Percentiles rank a stretch among this genome's conserved stretches.
Evolutionary conservation across 495 filamentous ascomycete species (phyloP).

Genomic region (Letharia lupina): DNA sequence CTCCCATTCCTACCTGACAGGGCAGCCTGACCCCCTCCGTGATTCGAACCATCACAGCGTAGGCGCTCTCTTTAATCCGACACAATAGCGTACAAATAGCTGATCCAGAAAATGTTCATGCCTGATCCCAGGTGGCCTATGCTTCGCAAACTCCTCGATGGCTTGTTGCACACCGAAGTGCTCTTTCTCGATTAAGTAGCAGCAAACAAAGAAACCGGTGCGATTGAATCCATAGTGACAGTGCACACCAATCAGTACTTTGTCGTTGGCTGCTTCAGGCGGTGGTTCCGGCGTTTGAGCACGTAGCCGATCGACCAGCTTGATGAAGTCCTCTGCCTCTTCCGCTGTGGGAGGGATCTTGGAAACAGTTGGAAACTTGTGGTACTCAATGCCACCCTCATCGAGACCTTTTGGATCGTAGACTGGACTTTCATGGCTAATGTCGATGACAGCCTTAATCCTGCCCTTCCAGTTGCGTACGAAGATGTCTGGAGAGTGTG

Average conservation of each 20-base stretch:
- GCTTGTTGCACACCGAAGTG: constrained; percentile 66
- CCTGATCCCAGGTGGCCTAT: constrained; percentile 73
- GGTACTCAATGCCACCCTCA: constrained; percentile 63
- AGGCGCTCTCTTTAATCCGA: constrained; percentile 46
- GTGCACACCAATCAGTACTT: constrained; percentile 65
- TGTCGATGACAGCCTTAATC: constrained; percentile 75
- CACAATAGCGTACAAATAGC: constrained; percentile 69
- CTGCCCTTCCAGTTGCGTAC: constrained; percentile 53
- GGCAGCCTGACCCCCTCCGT: background rate
- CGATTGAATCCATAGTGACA: constrained; percentile 95
- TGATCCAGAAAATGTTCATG: constrained; percentile 86
- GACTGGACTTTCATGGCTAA: constrained; percentile 77
- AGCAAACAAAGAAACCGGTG: constrained; percentile 84
- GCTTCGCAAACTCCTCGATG: constrained; percentile 66
- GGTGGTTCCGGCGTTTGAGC: constrained; percentile 18
- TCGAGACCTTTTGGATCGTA: constrained; percentile 74
- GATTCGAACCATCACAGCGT: constrained; percentile 33
- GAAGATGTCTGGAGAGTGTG: constrained; percentile 70
- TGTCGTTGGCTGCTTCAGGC: constrained; percentile 32
- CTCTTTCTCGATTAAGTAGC: constrained; percentile 77
- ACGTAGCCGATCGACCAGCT: constrained; percentile 63
- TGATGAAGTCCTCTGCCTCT: constrained; percentile 70
- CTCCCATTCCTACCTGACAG: background rate
- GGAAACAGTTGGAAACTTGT: constrained; percentile 83
- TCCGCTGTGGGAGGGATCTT: constrained; percentile 78